phyloP scores from a whole-genome alignment of 2,329 filamentous ascomycete genomes.

The Talaromyces sp. region DNA sequence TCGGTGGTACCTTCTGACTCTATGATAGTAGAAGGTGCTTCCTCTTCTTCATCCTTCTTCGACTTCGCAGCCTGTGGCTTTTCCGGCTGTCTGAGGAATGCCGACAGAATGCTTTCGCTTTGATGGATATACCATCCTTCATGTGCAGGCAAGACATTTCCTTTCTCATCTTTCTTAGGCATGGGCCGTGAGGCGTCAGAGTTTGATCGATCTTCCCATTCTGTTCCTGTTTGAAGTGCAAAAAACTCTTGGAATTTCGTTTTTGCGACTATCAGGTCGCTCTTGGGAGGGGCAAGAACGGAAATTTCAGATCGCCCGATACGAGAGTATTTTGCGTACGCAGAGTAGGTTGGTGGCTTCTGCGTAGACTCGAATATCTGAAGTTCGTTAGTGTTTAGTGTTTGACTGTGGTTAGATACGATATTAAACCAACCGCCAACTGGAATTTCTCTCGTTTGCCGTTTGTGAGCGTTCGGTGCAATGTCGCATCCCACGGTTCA shows the following conservation, averaged over 20 bases:
- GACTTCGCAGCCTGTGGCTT: too few relatives aligned
- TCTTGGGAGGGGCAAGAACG: slow-evolving; percentile 36
- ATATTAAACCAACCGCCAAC: slow-evolving; percentile 54
- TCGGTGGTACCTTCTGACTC: too few relatives aligned
- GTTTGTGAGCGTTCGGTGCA: slow-evolving; percentile 57
- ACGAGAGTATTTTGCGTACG: slow-evolving; percentile 54
- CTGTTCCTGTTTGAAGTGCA: slow-evolving; percentile 57
- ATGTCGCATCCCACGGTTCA: slow-evolving; percentile 65
- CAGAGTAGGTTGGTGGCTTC: slow-evolving; percentile 62
- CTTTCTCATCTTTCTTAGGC: slow-evolving; percentile 29
- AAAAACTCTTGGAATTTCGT: slow-evolving; percentile 62
- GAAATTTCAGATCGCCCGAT: slow-evolving; percentile 33
- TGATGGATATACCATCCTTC: slow-evolving; percentile 39
- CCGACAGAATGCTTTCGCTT: slow-evolving; percentile 23
- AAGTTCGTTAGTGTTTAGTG: neutral
- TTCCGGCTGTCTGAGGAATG: slow-evolving; percentile 20
- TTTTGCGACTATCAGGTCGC: slow-evolving; percentile 47
- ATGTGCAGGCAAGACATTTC: slow-evolving; percentile 26
- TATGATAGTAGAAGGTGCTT: neutral
- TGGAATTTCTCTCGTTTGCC: slow-evolving; percentile 60
- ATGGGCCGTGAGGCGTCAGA: slow-evolving; percentile 9
- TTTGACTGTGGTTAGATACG: too few relatives aligned
- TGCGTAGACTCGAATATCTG: slow-evolving; percentile 70
- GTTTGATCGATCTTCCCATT: slow-evolving; percentile 56
- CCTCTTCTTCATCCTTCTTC: neutral